Conservation (phyloP, 805 yeast genomes). For the Candida golubevii region DNA sequence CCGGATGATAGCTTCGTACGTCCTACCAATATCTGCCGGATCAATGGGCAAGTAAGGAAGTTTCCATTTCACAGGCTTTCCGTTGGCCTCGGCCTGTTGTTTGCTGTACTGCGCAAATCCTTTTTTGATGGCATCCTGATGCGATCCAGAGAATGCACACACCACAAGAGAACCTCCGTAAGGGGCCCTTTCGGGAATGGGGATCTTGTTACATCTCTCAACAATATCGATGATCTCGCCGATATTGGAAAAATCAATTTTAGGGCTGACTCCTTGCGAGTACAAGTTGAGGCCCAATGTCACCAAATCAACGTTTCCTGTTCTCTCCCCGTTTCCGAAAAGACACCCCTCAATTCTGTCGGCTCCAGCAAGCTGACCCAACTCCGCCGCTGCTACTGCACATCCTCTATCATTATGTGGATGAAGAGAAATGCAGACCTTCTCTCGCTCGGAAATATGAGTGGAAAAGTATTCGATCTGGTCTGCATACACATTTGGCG, state of each 20-base stretch:
- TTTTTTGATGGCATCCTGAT: constrained; percentile 84
- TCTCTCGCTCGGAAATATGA: constrained; percentile 60
- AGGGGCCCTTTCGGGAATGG: constrained; percentile 74
- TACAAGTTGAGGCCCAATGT: constrained; percentile 73
- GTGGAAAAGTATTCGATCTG: constrained; percentile 73
- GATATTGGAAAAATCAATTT: constrained; percentile 67
- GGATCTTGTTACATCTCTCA: constrained; percentile 77
- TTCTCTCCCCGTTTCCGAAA: constrained; percentile 84
- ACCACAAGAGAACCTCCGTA: constrained; percentile 81
- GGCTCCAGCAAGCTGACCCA: constrained; percentile 82
- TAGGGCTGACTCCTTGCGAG: constrained; percentile 73
- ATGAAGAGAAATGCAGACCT: constrained; percentile 70
- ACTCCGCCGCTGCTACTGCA: constrained; percentile 84
- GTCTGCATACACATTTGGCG: constrained; percentile 81
- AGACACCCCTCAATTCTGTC: constrained; percentile 84
- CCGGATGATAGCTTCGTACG: constrained; percentile 88
- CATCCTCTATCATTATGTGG: constrained; percentile 86
- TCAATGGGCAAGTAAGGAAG: constrained; percentile 82
- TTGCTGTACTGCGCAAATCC: constrained; percentile 56
- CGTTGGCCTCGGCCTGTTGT: constrained; percentile 30
- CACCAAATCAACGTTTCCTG: constrained; percentile 81
- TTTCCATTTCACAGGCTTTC: constrained; percentile 51
- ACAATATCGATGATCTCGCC: constrained; percentile 63
- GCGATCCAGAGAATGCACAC: constrained; percentile 82
- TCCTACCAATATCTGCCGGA: constrained; percentile 80